These are phyloP conservation scores for Gentiana macrophylla DNA, from an alignment of 257 asterid genomes.

Conservation along the genomic window DNA sequence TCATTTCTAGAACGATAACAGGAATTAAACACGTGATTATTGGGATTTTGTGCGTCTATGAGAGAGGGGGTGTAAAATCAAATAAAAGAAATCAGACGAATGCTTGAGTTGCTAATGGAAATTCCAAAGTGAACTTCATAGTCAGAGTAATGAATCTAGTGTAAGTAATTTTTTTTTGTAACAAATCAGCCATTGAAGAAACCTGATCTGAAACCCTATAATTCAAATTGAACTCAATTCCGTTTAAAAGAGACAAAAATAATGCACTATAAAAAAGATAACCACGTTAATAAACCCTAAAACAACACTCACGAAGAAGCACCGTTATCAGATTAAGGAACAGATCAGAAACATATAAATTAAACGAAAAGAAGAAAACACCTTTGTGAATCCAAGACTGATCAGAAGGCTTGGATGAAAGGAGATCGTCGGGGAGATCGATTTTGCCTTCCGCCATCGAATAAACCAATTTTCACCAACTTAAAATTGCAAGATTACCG, in stretches of 20 bases:
- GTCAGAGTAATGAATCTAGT: slow-evolving; percentile 3
- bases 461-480: slow-evolving; percentile 16
- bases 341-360: slow-evolving; percentile 8
- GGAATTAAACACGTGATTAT: too few relatives aligned
- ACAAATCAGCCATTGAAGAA: slow-evolving; percentile 4
- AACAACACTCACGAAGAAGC: slow-evolving; percentile 9
- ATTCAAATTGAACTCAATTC: slow-evolving; percentile 8
- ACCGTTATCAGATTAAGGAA: slow-evolving; percentile 17
- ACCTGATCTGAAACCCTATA: slow-evolving; percentile 48
- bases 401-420: slow-evolving; percentile 48
- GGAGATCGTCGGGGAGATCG: slow-evolving; percentile 73
- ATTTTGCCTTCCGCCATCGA: slow-evolving; percentile 70
- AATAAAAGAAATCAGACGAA: too few relatives aligned
- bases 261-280: background rate
- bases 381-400: slow-evolving; percentile 78
- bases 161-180: background rate
- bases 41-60: too few relatives aligned
- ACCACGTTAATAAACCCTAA: slow-evolving; percentile 33
- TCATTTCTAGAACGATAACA: too few relatives aligned
- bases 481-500: background rate
- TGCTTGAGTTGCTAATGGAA: too few relatives aligned
- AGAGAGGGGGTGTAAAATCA: too few relatives aligned
- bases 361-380: slow-evolving; percentile 12
- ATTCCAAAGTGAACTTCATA: background rate
- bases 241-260: background rate